Evolutionary conservation across 331 rosid genomes (phyloP).

Genomic region (Quercus phellos): DNA sequence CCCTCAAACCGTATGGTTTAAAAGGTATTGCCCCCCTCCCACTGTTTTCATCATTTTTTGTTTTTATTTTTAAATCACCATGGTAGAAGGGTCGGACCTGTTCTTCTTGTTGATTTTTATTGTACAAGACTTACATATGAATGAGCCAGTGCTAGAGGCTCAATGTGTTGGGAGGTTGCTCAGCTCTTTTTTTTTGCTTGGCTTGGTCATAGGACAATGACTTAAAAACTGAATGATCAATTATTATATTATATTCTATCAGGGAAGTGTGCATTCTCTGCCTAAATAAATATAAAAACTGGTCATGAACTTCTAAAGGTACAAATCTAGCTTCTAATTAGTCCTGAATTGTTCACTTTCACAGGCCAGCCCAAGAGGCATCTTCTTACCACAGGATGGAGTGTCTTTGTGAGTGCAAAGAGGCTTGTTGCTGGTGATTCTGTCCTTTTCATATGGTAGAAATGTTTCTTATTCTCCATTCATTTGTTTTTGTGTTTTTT

Average conservation of each 20-base stretch:
- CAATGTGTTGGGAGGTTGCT: background rate
- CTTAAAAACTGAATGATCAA: background rate
- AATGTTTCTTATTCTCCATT: background rate
- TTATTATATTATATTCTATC: background rate
- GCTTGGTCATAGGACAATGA: background rate
- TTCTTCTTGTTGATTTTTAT: background rate
- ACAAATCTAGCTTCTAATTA: conserved; percentile 7
- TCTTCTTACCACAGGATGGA: conserved; percentile 75
- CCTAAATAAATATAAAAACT: background rate
- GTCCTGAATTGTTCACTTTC: background rate
- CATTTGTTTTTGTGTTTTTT: background rate
- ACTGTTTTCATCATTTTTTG: no score
- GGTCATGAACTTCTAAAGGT: background rate
- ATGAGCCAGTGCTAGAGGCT: background rate
- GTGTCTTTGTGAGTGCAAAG: conserved; percentile 69
- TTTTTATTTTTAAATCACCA: background rate
- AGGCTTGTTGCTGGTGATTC: conserved; percentile 80
- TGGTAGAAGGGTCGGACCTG: background rate
- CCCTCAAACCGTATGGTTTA: no score
- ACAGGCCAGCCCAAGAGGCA: conserved; percentile 64
- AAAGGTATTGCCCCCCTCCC: no score
- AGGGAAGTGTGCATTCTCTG: background rate
- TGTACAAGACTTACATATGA: background rate
- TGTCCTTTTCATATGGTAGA: conserved; percentile 58
- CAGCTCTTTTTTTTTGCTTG: no score